Evolutionary conservation across 169 alveolate genomes (phyloP).

Genomic region (Cryptosporidium viatorum): DNA sequence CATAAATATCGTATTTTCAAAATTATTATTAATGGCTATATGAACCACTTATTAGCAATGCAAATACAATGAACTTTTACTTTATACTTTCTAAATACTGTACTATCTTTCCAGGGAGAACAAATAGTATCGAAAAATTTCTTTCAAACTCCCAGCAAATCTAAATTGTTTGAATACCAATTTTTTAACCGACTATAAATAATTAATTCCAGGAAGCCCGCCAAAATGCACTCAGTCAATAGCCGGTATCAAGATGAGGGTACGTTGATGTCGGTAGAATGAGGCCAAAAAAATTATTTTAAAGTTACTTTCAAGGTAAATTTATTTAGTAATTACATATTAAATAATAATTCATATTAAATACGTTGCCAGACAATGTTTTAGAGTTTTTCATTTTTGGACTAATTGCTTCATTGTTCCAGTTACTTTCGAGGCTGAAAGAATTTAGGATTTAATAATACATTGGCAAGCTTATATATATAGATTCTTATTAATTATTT

Average conservation of each 20-base stretch:
- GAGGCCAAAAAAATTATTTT: background rate
- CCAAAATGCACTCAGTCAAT: slow-evolving; percentile 28
- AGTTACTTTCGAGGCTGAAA: background rate
- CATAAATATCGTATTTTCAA: background rate
- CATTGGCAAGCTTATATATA: background rate
- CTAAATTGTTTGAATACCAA: background rate
- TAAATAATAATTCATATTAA: background rate
- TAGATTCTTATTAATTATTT: background rate
- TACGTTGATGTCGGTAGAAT: slow-evolving; percentile 5
- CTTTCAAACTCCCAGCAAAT: background rate
- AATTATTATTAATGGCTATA: background rate
- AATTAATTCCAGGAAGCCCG: background rate
- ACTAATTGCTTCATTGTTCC: background rate
- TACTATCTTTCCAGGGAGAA: background rate
- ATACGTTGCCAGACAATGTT: background rate
- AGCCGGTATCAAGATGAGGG: slow-evolving; percentile 6
- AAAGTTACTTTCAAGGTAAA: background rate
- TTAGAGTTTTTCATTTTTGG: background rate
- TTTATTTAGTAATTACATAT: background rate
- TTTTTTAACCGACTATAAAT: background rate
- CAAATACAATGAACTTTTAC: background rate
- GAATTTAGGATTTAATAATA: no score
- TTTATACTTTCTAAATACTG: background rate
- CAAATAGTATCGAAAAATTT: background rate
- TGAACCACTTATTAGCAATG: background rate